Conservation (phyloP, 2,329 filamentous ascomycete species). For the Colletotrichum tamarilloi region DNA sequence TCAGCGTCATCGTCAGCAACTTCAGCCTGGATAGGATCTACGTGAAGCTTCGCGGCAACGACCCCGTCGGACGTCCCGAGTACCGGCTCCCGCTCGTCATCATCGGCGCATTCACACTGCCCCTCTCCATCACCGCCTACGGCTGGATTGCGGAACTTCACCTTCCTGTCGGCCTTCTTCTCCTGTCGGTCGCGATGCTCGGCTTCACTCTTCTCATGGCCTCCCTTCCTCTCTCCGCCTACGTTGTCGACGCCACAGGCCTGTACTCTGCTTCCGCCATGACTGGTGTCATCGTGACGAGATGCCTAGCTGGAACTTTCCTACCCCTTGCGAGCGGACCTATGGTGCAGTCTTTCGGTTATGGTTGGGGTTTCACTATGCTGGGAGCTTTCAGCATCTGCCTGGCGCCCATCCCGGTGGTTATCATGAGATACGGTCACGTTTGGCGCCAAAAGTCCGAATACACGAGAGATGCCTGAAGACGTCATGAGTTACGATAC, state of each 20-base stretch:
- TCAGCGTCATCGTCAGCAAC: conserved; percentile 63
- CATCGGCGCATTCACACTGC: conserved; percentile 57
- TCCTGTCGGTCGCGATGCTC: conserved; percentile 56
- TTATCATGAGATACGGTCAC: conserved; percentile 62
- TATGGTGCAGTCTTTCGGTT: conserved; percentile 59
- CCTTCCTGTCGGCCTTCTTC: conserved; percentile 54
- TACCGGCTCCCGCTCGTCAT: conserved; percentile 64
- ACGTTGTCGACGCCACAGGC: conserved; percentile 68
- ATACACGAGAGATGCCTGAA: conserved; percentile 56
- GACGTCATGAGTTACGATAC: background rate
- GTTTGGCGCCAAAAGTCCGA: conserved; percentile 62
- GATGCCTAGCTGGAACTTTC: conserved; percentile 67
- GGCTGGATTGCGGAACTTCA: conserved; percentile 61
- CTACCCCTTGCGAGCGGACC: conserved; percentile 63
- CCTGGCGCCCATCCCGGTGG: conserved; percentile 61
- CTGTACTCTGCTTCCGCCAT: conserved; percentile 67
- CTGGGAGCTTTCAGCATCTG: conserved; percentile 54
- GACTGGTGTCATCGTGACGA: conserved; percentile 65
- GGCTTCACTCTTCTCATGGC: conserved; percentile 58
- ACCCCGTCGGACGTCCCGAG: conserved; percentile 60
- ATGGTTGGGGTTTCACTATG: conserved; percentile 61
- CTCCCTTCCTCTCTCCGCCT: conserved; percentile 63
- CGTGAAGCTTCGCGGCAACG: conserved; percentile 53
- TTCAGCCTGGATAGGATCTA: conserved; percentile 64
- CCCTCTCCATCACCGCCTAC: conserved; percentile 57